phyloP scores from a whole-genome alignment of 1,284 basidiomycete genomes.

The Testicularia cyperi region DNA sequence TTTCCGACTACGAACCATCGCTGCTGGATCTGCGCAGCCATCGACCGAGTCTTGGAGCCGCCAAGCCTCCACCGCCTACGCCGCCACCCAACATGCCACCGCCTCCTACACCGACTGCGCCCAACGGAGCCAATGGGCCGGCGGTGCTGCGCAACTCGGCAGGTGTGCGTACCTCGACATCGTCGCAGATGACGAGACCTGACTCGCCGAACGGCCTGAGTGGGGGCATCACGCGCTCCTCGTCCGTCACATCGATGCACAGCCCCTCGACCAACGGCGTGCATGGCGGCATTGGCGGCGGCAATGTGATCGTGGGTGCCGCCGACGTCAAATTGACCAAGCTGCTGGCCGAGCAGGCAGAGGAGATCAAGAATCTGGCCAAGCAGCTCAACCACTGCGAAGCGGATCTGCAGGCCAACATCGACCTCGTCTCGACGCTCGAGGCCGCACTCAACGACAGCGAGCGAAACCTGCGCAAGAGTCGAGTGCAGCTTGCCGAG shows the following conservation, averaged over 20 bases:
- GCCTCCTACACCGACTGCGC: slow-evolving; percentile 62
- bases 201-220: slow-evolving; percentile 35
- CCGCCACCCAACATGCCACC: slow-evolving; percentile 85
- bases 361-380: slow-evolving; percentile 82
- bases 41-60: slow-evolving; percentile 37
- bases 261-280: slow-evolving; percentile 22
- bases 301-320: too few species aligned
- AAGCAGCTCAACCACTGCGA: slow-evolving; percentile 88
- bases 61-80: slow-evolving; percentile 81
- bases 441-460: slow-evolving; percentile 53
- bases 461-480: slow-evolving; percentile 53
- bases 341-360: slow-evolving; percentile 72
- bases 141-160: slow-evolving; percentile 11
- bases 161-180: slow-evolving; percentile 38
- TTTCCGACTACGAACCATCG: slow-evolving; percentile 18
- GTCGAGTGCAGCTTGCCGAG: slow-evolving; percentile 51
- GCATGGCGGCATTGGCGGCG: too few species aligned
- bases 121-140: background rate
- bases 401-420: slow-evolving; percentile 83
- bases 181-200: slow-evolving; percentile 38
- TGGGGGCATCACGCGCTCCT: slow-evolving; percentile 38
- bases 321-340: slow-evolving; percentile 37
- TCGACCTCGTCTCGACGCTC: slow-evolving; percentile 72
- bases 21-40: slow-evolving; percentile 16
- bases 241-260: slow-evolving; percentile 41